Evolutionary conservation across 306 rosid genomes (phyloP), one percentile per base, ranked within the genome.

Genomic region (Trifolium pratense): DNA sequence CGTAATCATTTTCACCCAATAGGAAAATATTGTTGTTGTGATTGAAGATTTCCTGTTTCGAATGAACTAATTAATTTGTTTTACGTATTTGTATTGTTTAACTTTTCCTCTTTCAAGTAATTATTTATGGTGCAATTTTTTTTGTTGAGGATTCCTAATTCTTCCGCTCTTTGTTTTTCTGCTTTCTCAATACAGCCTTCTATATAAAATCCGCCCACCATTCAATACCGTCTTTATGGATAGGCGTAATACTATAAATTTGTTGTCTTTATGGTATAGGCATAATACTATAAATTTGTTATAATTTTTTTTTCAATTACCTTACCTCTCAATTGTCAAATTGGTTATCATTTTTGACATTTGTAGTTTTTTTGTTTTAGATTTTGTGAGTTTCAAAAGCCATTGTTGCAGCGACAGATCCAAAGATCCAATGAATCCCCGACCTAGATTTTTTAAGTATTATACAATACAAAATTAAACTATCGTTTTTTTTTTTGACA

Each of bases 21-120:
- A 6, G 68, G 58, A 43, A 56, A 66, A 8, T 23, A 0, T n/a
- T n/a, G n/a, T 53, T 52, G 45, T 25, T 1, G 37, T 56, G 51
- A 31, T 61, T 45, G 40, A 20, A 16, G 53, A 57, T 74, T 66
- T 60, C 55, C n/a, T 23, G 49, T 55, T 29, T 63, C 52, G 59
- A 55, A 73, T 26, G 57, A 51, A 67, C 21, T 59, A 59, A 18
- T 72, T 40, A 23, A 51, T 78, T 34, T 49, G 43, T 58, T 69
- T 68, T 73, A 43, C 60, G 11, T 59, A 4, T 16, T 68, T 68
- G 21, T 68, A 25, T 49, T 53, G 53, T 75, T 40, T 53, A 49
- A 16, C 37, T 39, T 39, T 31, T 12, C 32, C 32, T 26, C 10
- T 55, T 67, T 36, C 18, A n/a, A 62, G 45, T 37, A 23, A 13